Conservation (phyloP, 495 filamentous ascomycete species). For the Rhypophila decipiens region DNA sequence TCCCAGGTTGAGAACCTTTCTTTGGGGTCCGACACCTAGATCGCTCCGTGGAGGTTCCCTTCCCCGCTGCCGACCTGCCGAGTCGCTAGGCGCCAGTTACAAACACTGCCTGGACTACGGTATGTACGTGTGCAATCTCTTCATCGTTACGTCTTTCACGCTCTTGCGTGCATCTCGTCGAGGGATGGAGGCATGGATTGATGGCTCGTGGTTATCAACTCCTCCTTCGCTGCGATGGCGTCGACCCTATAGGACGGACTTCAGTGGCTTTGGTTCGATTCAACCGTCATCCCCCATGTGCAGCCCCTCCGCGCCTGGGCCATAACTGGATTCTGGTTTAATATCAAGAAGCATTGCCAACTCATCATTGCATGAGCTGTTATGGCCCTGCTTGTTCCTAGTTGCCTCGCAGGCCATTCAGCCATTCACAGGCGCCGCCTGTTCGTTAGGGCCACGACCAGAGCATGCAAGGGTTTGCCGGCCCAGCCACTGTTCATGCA, state of each 20-base stretch:
- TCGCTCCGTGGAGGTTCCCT: too few relatives aligned
- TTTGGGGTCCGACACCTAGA: too few relatives aligned
- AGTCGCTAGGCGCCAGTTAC: too few relatives aligned
- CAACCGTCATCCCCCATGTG: background rate
- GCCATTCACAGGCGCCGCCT: slow-evolving; percentile 27
- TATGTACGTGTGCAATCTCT: too few relatives aligned
- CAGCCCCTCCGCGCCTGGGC: slow-evolving; percentile 10
- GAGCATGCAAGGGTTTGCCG: slow-evolving; percentile 35
- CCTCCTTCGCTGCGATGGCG: background rate
- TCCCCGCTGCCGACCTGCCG: too few relatives aligned
- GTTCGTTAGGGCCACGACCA: slow-evolving; percentile 37
- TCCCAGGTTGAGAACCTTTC: background rate
- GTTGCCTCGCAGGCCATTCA: slow-evolving; percentile 28
- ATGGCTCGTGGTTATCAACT: background rate
- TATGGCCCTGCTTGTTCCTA: slow-evolving; percentile 49
- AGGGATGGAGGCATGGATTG: background rate
- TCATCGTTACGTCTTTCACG: background rate
- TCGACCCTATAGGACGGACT: background rate
- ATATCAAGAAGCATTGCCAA: slow-evolving; percentile 72
- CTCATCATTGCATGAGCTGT: slow-evolving; percentile 81
- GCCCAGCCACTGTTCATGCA: slow-evolving; percentile 52
- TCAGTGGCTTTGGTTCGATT: background rate
- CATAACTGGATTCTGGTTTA: slow-evolving; percentile 42
- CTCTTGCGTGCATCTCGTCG: background rate
- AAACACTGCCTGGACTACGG: too few relatives aligned